A percentile compares a stretch with the other conserved stretches of the same genome.
phyloP scores from a whole-genome alignment of 345 rosid genomes.

The Passiflora organensis region DNA sequence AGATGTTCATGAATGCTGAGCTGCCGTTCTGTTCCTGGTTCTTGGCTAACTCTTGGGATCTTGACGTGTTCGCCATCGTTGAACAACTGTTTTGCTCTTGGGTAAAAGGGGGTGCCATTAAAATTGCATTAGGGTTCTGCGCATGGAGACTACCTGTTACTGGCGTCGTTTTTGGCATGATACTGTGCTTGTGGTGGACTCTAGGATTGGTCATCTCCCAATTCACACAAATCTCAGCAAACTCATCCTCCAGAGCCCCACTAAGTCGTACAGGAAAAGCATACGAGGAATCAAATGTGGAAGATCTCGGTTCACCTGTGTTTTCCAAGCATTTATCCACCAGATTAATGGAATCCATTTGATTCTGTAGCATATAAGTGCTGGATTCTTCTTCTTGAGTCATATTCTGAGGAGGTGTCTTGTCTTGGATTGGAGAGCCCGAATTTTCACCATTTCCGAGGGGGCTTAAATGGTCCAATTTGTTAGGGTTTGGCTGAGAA shows the following conservation, averaged over 20 bases:
- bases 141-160: constrained; percentile 24
- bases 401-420: constrained; percentile 9
- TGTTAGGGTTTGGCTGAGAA: constrained; percentile 37
- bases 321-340: constrained; percentile 49
- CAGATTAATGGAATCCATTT: constrained; percentile 41
- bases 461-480: constrained; percentile 14
- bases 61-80: not conserved
- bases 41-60: too few relatives aligned
- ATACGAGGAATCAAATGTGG: constrained; percentile 23
- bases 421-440: constrained; percentile 16
- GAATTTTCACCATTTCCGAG: constrained; percentile 21
- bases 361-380: constrained; percentile 18
- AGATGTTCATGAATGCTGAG: constrained; percentile 17
- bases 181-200: constrained; percentile 18
- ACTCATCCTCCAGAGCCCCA: constrained; percentile 18
- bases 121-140: constrained; percentile 24
- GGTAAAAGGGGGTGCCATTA: constrained; percentile 14
- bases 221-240: constrained; percentile 17
- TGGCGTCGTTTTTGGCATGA: constrained; percentile 23
- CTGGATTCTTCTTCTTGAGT: constrained; percentile 17
- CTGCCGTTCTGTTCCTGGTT: constrained; percentile 16
- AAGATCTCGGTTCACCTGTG: constrained; percentile 12
- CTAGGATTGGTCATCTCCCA: constrained; percentile 23
- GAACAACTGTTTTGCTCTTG: not conserved
- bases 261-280: constrained; percentile 14